A percentile compares a stretch with the other conserved stretches of the same genome.
These are phyloP conservation scores for Cenchrus americanus DNA, from an alignment of 176 grass and related monocot species.

Conservation along the genomic window DNA sequence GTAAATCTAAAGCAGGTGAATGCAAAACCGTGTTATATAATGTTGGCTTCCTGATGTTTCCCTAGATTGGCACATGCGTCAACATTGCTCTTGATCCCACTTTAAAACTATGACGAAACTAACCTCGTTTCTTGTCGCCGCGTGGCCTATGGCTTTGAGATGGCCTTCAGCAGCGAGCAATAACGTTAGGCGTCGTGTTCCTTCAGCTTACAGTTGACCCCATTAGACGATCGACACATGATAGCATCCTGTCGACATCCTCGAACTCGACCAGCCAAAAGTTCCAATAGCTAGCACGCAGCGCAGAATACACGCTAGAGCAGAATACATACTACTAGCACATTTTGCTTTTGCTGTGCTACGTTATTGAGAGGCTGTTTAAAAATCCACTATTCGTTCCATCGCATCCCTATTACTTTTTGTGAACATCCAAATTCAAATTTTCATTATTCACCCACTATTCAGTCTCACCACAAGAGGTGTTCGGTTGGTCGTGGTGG, in stretches of 20 bases:
- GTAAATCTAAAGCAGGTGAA: conserved; percentile 33
- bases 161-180: neutral
- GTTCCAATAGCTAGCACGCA: neutral
- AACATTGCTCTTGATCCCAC: neutral
- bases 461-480: too few relatives aligned
- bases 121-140: neutral
- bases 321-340: neutral
- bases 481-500: too few relatives aligned
- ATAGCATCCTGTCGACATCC: neutral
- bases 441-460: too few relatives aligned
- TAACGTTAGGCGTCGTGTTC: conserved; percentile 27
- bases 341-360: neutral
- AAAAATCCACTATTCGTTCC: too few relatives aligned
- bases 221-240: neutral
- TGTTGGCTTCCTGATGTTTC: conserved; percentile 17
- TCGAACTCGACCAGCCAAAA: neutral
- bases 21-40: neutral
- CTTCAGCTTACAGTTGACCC: conserved; percentile 23
- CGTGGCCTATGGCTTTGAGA: neutral
- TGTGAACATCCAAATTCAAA: too few relatives aligned
- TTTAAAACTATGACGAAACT: neutral
- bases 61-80: conserved; percentile 30
- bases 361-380: too few relatives aligned
- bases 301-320: neutral
- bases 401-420: too few relatives aligned